These are phyloP conservation scores for Eutrema yunnanense DNA, from an alignment of 345 rosid species.

Conservation along the genomic window DNA sequence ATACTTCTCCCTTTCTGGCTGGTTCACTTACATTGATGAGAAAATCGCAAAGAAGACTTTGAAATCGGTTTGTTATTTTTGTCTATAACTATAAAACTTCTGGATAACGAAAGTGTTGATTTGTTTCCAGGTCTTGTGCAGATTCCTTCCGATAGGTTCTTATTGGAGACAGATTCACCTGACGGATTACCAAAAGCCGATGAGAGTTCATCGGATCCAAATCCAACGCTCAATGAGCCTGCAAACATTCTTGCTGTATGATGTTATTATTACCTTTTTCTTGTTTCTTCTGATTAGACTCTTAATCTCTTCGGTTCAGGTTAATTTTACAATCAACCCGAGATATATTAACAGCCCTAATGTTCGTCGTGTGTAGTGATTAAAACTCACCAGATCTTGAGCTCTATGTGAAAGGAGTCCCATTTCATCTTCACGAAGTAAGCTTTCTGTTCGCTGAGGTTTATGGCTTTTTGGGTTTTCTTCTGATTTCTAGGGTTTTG, in stretches of 20 bases:
- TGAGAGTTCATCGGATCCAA: slow-evolving; percentile 31
- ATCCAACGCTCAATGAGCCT: slow-evolving; percentile 69
- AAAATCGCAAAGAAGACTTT: slow-evolving; percentile 67
- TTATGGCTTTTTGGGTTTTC: neutral
- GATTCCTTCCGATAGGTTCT: slow-evolving; percentile 68
- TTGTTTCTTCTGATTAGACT: neutral
- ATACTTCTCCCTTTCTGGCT: slow-evolving; percentile 88
- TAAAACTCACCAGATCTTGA: slow-evolving; percentile 36
- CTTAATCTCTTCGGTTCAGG: neutral
- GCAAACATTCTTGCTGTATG: slow-evolving; percentile 66
- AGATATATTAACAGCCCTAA: neutral
- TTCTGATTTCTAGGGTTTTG: neutral
- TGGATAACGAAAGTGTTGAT: neutral
- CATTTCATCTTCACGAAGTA: slow-evolving; percentile 44
- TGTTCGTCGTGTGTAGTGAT: slow-evolving; percentile 31
- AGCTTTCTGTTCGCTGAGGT: slow-evolving; percentile 2
- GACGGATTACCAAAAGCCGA: too few relatives aligned
- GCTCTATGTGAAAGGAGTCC: slow-evolving; percentile 32
- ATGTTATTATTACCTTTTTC: neutral
- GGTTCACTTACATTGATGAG: slow-evolving; percentile 63
- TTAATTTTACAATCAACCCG: neutral
- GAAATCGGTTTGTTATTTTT: slow-evolving; percentile 42
- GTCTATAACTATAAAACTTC: neutral
- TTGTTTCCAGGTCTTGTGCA: slow-evolving; percentile 29
- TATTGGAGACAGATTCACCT: slow-evolving; percentile 89